Percentiles rank a stretch among this genome's conserved stretches.
phyloP scores from a whole-genome alignment of 2,329 filamentous ascomycete species.

The Akanthomyces lecanii region DNA sequence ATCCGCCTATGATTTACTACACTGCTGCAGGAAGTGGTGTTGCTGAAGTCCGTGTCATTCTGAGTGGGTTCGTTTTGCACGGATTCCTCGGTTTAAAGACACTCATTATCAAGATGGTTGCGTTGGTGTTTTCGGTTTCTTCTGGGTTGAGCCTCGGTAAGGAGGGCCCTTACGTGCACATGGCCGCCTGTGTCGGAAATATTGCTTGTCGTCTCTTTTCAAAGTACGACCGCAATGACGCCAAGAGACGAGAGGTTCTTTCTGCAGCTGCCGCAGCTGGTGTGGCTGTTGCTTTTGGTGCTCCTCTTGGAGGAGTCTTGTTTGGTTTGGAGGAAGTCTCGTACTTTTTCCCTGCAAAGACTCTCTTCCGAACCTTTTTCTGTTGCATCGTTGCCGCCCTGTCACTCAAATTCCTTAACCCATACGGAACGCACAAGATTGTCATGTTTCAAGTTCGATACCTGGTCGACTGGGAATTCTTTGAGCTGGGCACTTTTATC shows the following conservation, averaged over 20 bases:
- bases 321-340: constrained; percentile 94
- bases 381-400: constrained; percentile 92
- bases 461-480: constrained; percentile 84
- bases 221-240: constrained; percentile 93
- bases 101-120: constrained; percentile 76
- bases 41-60: constrained; percentile 92
- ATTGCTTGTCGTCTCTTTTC: constrained; percentile 89
- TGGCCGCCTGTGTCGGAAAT: constrained; percentile 91
- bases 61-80: constrained; percentile 96
- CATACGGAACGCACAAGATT: constrained; percentile 93
- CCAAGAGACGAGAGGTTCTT: constrained; percentile 87
- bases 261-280: constrained; percentile 88
- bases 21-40: constrained; percentile 94
- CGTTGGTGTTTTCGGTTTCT: constrained; percentile 80
- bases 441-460: constrained; percentile 96
- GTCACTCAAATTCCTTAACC: constrained; percentile 90
- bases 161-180: constrained; percentile 95
- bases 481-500: constrained; percentile 82
- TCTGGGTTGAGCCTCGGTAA: constrained; percentile 93
- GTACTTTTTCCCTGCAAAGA: constrained; percentile 97
- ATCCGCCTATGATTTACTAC: constrained; percentile 84
- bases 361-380: constrained; percentile 94
- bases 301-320: constrained; percentile 79
- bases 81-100: constrained; percentile 90
- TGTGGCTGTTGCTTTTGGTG: constrained; percentile 90